Evolutionary conservation across 2,329 filamentous ascomycete species (phyloP).

Genomic region (Alternaria alternata): DNA sequence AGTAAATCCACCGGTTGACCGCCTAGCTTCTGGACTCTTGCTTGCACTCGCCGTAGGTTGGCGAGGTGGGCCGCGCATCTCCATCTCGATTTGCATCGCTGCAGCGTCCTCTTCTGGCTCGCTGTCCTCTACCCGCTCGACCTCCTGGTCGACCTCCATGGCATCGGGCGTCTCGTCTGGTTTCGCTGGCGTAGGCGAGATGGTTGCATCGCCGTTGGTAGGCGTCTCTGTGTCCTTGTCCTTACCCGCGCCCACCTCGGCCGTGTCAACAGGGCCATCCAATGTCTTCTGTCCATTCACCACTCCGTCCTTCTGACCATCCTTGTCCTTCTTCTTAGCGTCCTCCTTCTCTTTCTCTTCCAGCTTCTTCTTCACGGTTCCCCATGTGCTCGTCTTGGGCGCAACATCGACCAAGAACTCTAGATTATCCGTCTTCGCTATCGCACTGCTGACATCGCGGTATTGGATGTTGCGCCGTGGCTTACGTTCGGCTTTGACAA

Average conservation of each 20-base stretch:
- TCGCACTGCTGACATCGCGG: slow-evolving; percentile 87
- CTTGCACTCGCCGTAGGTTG: slow-evolving; percentile 7
- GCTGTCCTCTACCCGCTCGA: slow-evolving; percentile 27
- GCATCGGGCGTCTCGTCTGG: slow-evolving; percentile 13
- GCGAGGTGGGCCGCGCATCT: slow-evolving; percentile 45
- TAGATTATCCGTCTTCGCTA: slow-evolving; percentile 88
- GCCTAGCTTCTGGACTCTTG: slow-evolving; percentile 21
- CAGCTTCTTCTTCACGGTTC: slow-evolving; percentile 73
- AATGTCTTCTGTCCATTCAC: slow-evolving; percentile 3
- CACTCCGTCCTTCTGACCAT: slow-evolving; percentile 1
- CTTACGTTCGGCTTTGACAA: slow-evolving; percentile 90
- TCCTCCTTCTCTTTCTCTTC: slow-evolving; percentile 49
- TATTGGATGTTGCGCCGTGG: slow-evolving; percentile 95
- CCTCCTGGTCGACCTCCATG: slow-evolving; percentile 20
- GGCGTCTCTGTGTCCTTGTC: slow-evolving; percentile 1
- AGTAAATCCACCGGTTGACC: slow-evolving; percentile 39
- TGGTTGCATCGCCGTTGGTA: background rate
- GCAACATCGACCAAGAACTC: slow-evolving; percentile 94
- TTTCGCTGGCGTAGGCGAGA: background rate
- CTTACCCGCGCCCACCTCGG: background rate
- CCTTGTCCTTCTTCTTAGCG: slow-evolving; percentile 15
- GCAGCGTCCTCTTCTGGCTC: slow-evolving; percentile 42
- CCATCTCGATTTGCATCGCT: slow-evolving; percentile 52
- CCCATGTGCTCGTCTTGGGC: slow-evolving; percentile 83
- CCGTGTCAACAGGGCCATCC: slow-evolving; percentile 6